These are phyloP conservation scores for Camellia sinensis DNA, from an alignment of 148 eudicot species.

Conservation along the genomic window DNA sequence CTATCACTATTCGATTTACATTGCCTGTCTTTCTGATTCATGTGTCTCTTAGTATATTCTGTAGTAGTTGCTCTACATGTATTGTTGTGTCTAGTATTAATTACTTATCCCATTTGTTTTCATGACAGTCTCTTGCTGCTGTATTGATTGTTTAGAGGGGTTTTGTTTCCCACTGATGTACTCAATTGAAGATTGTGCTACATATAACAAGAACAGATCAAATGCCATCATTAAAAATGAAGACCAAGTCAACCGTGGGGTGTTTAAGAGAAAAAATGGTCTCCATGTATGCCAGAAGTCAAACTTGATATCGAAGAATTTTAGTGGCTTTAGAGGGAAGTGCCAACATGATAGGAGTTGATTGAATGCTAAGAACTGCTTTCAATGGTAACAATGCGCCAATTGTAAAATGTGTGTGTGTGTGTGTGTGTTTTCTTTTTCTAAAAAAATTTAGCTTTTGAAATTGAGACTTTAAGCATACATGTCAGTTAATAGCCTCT, in stretches of 20 bases:
- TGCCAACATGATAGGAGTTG: background rate
- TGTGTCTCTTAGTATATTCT: background rate
- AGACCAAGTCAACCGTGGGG: conserved; percentile 52
- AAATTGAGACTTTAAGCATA: too few species aligned
- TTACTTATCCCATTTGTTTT: background rate
- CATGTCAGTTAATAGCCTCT: too few species aligned
- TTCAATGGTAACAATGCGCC: background rate
- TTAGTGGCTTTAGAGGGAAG: background rate
- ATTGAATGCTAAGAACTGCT: background rate
- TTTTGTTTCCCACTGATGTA: conserved; percentile 44
- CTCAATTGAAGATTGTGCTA: conserved; percentile 27
- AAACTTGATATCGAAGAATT: conserved; percentile 55
- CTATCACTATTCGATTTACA: background rate
- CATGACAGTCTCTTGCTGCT: conserved; percentile 28
- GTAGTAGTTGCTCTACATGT: background rate
- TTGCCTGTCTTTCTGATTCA: background rate
- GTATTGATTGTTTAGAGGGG: conserved; percentile 29
- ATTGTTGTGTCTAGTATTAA: background rate
- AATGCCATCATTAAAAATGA: conserved; percentile 93
- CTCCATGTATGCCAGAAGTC: conserved; percentile 76
- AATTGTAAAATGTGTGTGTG: too few species aligned
- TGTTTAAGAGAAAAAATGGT: conserved; percentile 63
- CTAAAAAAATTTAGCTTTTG: background rate
- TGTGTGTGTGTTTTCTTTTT: background rate
- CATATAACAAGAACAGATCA: conserved; percentile 40